Evolutionary conservation across 2,329 filamentous ascomycete genomes (phyloP), one percentile per base, ranked within the genome.

Genomic region (Zymoseptoria ardabiliae): DNA sequence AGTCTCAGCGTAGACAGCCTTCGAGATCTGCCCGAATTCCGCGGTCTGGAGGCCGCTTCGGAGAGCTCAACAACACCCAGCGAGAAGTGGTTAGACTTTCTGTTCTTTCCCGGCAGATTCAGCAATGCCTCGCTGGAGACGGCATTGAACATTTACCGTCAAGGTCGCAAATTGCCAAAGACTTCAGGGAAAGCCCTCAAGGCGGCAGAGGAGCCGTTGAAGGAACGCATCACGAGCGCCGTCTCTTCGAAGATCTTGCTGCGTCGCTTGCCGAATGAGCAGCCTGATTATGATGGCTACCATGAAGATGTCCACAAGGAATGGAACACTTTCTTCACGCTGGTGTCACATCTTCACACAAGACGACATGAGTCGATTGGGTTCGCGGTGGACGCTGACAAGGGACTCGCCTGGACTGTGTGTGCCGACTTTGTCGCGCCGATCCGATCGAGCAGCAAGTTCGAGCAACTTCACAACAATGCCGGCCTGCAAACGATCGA

Each of bases 271-370:
- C 77, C 84, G 9, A 81, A 84, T 13, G 85, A 85, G 13, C 82
- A 82, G 25, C 84, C 90, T 74, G 88, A 95, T 68, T 90, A 90
- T 66, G 85, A 88, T 22, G 82, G 86, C 59, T 94, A 92, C 71
- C 83, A 88, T 58, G 78, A 80, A 35, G 86, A 90, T 30, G 86
- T 88, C 56, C 88, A 94, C 70, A 81, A 83, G 10, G 91, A 96
- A 72, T 99, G 94, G 94, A 85, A 89, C 63, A 85, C 89, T 55
- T 96, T 96, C 74, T 96, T 91, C 77, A 86, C 91, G 30, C 81
- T 97, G 19, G 81, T 96, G 19, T 81, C 89, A 11, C 92, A 96
- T 71, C 78, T 99, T 49, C 91, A 97, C 71, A 91, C 89, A 68
- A 87, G 90, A 68, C 83, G 92, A 69, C 88, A 89, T 19, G 92